Evolutionary conservation across 2,329 filamentous ascomycete genomes (phyloP), one percentile per base, ranked within the genome.

Genomic region (Fusarium protoensiforme): DNA sequence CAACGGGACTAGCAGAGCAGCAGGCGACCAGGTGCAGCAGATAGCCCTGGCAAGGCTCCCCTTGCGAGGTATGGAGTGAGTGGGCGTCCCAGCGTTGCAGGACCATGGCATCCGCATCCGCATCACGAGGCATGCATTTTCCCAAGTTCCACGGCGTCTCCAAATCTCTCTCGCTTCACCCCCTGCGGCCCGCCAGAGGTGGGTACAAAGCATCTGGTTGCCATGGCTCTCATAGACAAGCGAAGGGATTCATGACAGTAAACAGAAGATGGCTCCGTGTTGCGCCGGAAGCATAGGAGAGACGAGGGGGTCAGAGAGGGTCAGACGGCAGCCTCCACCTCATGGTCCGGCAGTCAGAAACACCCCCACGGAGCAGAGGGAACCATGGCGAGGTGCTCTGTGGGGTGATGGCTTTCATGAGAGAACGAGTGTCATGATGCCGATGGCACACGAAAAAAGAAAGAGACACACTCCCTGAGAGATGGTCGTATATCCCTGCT

Each of bases 81-180:
- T 60, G 38, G 41, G 60, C 41, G 24, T n/a, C 24, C 60, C 48
- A 36, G 39, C 41, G 24, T 53, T 51, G 69, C 62, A 73, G 71
- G 39, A 24, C 67, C 61, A 74, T 74, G 53, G 22, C 53, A 24
- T 74, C 63, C 24, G 22, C 53, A 24, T 74, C 63, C 24, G 61
- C 71, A 74, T 74, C 71, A 74, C 71, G 68, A 69, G 71, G 71
- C 71, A 65, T 74, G 68, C 71, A 74, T 74, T 69, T 46, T 72
- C 43, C 20, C 71, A 69, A 74, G 71, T 74, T 74, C 56, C 60
- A 67, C 72, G 48, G 72, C 57, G 59, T 70, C 58, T 57, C 53
- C 51, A 64, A 64, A 51, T 51, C 46, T 57, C 36, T 61, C 65
- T 74, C 65, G 68, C 72, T 74, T 74, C 61, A 74, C 68, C 72